Base-by-base conservation (phyloP, 2,329 filamentous ascomycete species). In the Penicillium fuscoglaucum region DNA sequence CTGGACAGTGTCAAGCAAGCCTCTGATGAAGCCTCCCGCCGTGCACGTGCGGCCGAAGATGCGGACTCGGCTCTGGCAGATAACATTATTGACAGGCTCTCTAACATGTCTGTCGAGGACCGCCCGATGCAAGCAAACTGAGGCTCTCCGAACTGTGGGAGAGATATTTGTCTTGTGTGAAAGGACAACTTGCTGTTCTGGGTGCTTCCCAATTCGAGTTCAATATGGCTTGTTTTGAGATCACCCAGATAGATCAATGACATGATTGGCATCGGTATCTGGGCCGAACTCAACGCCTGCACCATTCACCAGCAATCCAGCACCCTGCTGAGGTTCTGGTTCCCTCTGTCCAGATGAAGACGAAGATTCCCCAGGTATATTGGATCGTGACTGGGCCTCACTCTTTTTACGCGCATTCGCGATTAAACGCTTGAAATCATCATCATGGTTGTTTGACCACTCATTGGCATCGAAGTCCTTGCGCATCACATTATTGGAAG, bases 381-480 rank as follows among this genome's bases (percentile, higher is more conserved):
- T 70, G n/a, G 69, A 65, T 51, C 63, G 66, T 29, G 69, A 58
- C 24, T 67, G 58, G 2, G 65, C 66, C 44, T 78, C 47, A 65
- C 64, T 67, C 79, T 83, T 66, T 83, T 85, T 74, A 60, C 85
- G 84, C 17, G 93, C 95, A 66, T 84, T 87, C 3, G 87, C 88
- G 67, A 98, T 93, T 45, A 99, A 74, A 44, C 89, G 83, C 61
- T 87, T 86, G 72, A 96, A 99, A 1, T 91, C 88, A 19, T 78
- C 79, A 48, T 87, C 87, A 74, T 98, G 89, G 60, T 82, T 87
- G 8, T 80, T 80, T 26, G 88, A 87, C 88, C 93, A 96, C 0
- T 86, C 88, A 1, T 82, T 81, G 3, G 87, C 87, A 71, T 96
- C 90, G 70, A 98, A 98, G 59, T 95, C 90, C 71, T 96, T 98